phyloP scores from a whole-genome alignment of 1,284 basidiomycete species.

The Cryptococcus sp. region DNA sequence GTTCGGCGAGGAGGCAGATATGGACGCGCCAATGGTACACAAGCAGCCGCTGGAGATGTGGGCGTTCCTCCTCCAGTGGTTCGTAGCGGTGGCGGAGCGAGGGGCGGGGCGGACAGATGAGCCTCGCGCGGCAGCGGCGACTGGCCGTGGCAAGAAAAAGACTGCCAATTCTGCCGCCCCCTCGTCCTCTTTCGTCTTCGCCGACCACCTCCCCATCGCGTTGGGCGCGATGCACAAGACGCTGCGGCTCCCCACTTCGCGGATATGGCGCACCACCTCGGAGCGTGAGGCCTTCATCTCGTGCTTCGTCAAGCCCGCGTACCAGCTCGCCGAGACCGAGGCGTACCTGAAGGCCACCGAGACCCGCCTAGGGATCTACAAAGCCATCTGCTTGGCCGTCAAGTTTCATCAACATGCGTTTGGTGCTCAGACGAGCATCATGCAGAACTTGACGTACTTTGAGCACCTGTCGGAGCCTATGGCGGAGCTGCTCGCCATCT shows the following conservation, averaged over 20 bases:
- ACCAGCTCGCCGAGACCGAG: conserved; percentile 82
- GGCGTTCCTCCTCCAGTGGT: conserved; percentile 82
- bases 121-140: conserved; percentile 12
- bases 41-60: conserved; percentile 78
- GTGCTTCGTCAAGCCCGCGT: conserved; percentile 80
- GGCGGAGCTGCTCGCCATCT: conserved; percentile 79
- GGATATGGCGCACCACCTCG: conserved; percentile 80
- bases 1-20: conserved; percentile 55
- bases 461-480: conserved; percentile 92
- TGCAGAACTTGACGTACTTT: conserved; percentile 88
- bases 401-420: conserved; percentile 85
- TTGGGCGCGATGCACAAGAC: conserved; percentile 68
- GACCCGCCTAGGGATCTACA: conserved; percentile 74
- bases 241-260: conserved; percentile 68
- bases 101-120: conserved; percentile 54
- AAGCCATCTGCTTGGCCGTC: conserved; percentile 85
- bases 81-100: conserved; percentile 71
- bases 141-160: conserved; percentile 58
- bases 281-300: conserved; percentile 80
- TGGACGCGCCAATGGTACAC: conserved; percentile 65
- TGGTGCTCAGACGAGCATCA: conserved; percentile 82
- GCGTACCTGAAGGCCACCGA: conserved; percentile 75
- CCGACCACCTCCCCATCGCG: conserved; percentile 66
- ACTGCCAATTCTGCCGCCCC: conserved; percentile 22
- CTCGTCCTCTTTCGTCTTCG: conserved; percentile 64